Evolutionary conservation across 805 yeast genomes (phyloP).

Genomic region (Pichia cabralensis): DNA sequence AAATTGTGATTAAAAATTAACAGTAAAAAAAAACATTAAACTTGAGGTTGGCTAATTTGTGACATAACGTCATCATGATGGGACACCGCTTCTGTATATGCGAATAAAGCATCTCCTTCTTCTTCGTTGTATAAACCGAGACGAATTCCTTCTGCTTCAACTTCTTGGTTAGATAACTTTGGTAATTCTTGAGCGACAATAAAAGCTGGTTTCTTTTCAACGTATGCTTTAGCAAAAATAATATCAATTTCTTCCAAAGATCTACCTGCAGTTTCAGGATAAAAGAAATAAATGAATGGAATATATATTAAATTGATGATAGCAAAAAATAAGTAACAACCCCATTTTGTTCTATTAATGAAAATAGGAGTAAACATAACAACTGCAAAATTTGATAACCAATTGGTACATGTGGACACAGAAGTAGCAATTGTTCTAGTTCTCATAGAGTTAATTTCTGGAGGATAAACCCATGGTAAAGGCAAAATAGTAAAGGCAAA

Average conservation of each 20-base stretch:
- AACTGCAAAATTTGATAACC: conserved; percentile 60
- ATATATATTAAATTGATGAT: conserved; percentile 48
- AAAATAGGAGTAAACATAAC: conserved; percentile 60
- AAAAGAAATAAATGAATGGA: conserved; percentile 55
- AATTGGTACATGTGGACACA: conserved; percentile 53
- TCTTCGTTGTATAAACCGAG: conserved; percentile 38
- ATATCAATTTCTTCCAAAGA: conserved; percentile 69
- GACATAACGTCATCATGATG: neutral
- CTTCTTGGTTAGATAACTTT: conserved; percentile 42
- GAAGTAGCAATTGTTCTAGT: conserved; percentile 64
- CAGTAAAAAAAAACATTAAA: neutral
- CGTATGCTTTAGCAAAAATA: conserved; percentile 49
- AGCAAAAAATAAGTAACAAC: conserved; percentile 63
- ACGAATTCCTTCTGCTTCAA: conserved; percentile 49
- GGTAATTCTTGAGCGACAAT: conserved; percentile 58
- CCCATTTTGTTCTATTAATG: conserved; percentile 44
- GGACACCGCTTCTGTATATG: neutral
- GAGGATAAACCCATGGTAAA: conserved; percentile 52
- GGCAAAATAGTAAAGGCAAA: conserved; percentile 40
- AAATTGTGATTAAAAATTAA: neutral
- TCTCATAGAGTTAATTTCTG: conserved; percentile 57
- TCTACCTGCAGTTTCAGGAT: conserved; percentile 73
- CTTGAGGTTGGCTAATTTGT: neutral
- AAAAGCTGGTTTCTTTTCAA: conserved; percentile 49
- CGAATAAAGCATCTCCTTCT: neutral